Evolutionary conservation across 257 asterid genomes (phyloP), one percentile per base, ranked within the genome.

Genomic region (Ehretia macrophylla): DNA sequence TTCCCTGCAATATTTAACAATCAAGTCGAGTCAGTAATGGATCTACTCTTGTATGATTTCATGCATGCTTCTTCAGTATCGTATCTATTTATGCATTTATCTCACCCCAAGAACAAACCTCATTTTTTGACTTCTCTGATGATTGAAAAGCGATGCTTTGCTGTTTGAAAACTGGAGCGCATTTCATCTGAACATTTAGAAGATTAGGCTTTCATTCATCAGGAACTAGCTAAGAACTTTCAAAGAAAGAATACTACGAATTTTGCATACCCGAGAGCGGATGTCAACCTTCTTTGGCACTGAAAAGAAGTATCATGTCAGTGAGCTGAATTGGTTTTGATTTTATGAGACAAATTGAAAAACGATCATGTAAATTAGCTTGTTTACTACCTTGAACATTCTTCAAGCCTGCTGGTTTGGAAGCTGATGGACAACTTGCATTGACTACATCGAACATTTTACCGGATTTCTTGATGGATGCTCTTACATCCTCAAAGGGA

Each of bases 221-320:
- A 51, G 45, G 38, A 64, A 61, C 13, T 5, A 38, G 27, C 17
- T 11, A 32, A 14, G 47, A 17, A 19, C 8, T 4, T n/a, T n/a
- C 10, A 14, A 48, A 32, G 4, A 13, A 47, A 42, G 39, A 58
- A 4, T 19, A 67, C 16, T 19, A 47, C 17, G 35, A 53, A 18
- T 58, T 18, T 9, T 12, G n/a, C 64, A 10, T 38, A 76, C 90
- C 83, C 19, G 67, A 17, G 20, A 19, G 22, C 74, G 45, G n/a
- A 5, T 42, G 11, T 45, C 70, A 1, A 20, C 59, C 50, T 67
- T 74, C 71, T 40, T 74, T 16, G 53, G 59, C 18, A 60, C 85
- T 81, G 78, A 71, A 62, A 51, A 58, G 58, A 57, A 75, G 51
- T 10, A 35, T 11, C 53, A 68, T 11, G 35, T 27, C 18, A 10